Percentiles rank a stretch among this genome's conserved stretches.
These are phyloP conservation scores for Tolypocladium cylindrosporum DNA, from an alignment of 2,329 filamentous ascomycete species.

Conservation along the genomic window DNA sequence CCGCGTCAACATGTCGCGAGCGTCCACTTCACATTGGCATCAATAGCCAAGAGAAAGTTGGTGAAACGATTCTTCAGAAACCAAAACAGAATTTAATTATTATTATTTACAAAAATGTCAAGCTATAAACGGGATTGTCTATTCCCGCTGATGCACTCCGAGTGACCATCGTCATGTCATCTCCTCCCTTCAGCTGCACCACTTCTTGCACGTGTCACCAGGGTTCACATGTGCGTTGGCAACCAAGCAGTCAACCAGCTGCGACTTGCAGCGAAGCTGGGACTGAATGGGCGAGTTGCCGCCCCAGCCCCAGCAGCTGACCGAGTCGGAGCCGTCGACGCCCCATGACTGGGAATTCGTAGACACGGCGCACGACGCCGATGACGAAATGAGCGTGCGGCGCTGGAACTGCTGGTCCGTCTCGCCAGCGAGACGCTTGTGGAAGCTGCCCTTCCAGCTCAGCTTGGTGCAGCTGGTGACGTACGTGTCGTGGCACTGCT, in stretches of 20 bases:
- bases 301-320: slow-evolving; percentile 13
- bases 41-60: too few relatives aligned
- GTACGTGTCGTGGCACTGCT: slow-evolving; percentile 37
- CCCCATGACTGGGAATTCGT: slow-evolving; percentile 5
- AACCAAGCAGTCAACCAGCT: slow-evolving; percentile 37
- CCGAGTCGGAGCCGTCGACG: slow-evolving; percentile 3
- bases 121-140: too few relatives aligned
- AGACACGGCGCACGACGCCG: slow-evolving; percentile 3
- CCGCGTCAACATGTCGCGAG: neutral
- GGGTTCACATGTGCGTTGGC: slow-evolving; percentile 27
- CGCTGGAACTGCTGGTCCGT: slow-evolving; percentile 11
- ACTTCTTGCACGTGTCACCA: slow-evolving; percentile 28
- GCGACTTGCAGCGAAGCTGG: slow-evolving; percentile 34
- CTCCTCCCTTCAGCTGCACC: slow-evolving; percentile 4
- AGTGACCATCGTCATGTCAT: too few relatives aligned
- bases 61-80: neutral
- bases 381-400: slow-evolving; percentile 4
- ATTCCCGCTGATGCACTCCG: too few relatives aligned
- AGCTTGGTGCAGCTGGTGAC: slow-evolving; percentile 34
- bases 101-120: neutral
- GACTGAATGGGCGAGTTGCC: slow-evolving; percentile 21
- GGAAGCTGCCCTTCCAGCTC: slow-evolving; percentile 14
- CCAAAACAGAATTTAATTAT: neutral
- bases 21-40: neutral
- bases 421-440: slow-evolving; percentile 14